Conservation (phyloP, 257 asterid genomes). For the Catharanthus roseus region DNA sequence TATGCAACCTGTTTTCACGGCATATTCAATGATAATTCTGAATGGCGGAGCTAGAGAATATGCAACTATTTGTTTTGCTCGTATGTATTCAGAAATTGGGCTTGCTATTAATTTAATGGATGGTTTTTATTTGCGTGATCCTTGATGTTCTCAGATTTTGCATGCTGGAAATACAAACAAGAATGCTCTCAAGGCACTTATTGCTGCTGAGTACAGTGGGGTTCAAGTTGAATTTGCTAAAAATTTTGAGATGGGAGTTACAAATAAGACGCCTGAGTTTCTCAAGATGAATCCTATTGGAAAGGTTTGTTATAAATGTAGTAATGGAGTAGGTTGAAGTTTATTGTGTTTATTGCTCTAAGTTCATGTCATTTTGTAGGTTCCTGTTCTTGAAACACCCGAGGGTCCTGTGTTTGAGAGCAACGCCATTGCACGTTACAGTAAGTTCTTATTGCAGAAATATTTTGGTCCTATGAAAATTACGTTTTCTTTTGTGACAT, state of each 20-base stretch:
- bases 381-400: constrained; percentile 92
- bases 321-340: no score
- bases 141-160: constrained; percentile 40
- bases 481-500: neutral
- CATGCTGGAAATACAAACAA: constrained; percentile 47
- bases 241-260: constrained; percentile 64
- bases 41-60: neutral
- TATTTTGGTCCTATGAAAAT: neutral
- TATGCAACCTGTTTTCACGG: neutral
- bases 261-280: constrained; percentile 76
- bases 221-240: constrained; percentile 50
- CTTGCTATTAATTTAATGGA: neutral
- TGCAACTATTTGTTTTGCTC: neutral
- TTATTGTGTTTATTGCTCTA: neutral
- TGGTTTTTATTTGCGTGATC: neutral
- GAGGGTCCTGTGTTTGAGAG: constrained; percentile 85
- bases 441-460: constrained; percentile 23
- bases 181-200: constrained; percentile 51
- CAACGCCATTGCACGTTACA: constrained; percentile 94
- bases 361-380: constrained; percentile 27
- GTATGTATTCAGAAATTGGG: neutral
- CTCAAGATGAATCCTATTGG: constrained; percentile 88
- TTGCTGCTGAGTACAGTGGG: constrained; percentile 58
- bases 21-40: neutral
- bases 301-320: constrained; percentile 35